Base-by-base conservation (phyloP, 1,284 basidiomycete species). In the Pterula multifida region DNA sequence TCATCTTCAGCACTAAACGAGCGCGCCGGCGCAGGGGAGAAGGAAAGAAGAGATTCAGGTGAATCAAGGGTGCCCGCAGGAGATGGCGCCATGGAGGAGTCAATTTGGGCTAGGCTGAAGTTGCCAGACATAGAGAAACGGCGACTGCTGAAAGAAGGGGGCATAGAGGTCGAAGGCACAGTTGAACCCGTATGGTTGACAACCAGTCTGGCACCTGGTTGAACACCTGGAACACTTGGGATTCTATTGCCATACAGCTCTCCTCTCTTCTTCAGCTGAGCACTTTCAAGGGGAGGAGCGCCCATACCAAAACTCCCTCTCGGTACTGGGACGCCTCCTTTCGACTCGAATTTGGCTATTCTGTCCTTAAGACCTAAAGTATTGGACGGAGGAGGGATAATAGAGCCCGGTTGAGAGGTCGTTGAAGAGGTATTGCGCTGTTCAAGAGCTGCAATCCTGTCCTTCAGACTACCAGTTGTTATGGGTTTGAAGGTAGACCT, bases 311-410 rank as follows among this genome's bases (percentile, higher is more conserved):
- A 86, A 53, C 80, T 78, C 3, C 80, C 79, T 48, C 81, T 70
- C n/a, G 85, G 85, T 39, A 78, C 76, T 19, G 85, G 84, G 1
- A 81, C 69, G 17, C 78, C 81, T 46, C 85, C 85, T 60, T 85
- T 81, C 64, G 72, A 71, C 65, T 88, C 85, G 53, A 88, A 87
- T 56, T 73, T 78, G 26, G 85, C 83, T 55, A 87, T 87, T 66
- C 77, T 85, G 62, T 82, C 84, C 22, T 74, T 75, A 11, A 87
- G 65, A 25, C 68, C 71, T 17, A 62, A 55, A 26, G 19, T 47
- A 24, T 19, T 35, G 13, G 12, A 39, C 21, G 32, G 24, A 6
- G 2, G 3, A 25, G 32, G 44, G 47, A 17, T 36, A 17, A n/a
- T 36, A 26, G 66, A 60, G 54, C 65, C 60, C 45, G 63, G 57